Evolutionary conservation across 148 eudicot species (phyloP), one percentile per base, ranked within the genome.

Genomic region (Chenopodium berlandieri): DNA sequence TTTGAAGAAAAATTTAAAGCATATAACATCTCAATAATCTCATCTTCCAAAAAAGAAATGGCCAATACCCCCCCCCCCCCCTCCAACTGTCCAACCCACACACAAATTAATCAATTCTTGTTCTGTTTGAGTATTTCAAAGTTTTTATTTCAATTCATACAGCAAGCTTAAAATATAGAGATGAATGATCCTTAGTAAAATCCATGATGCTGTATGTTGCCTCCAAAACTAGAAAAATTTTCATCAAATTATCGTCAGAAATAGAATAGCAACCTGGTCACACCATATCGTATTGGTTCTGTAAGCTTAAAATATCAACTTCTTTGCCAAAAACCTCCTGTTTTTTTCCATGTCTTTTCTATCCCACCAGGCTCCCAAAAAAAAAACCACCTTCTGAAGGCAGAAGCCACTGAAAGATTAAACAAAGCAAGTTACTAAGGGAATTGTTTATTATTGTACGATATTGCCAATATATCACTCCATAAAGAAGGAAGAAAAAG

Each of bases 261-360:
- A 7, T 6, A 17, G n/a, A 22, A 71, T 71, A 71, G 30, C 48
- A 60, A 95, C 98, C 97, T 89, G 97, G 98, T 81, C 93, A 86
- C 79, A 95, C 89, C 76, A 95, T 87, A 64, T 95, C 98, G 84
- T 84, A 89, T 70, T 90, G 96, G 77, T 93, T 92, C 82, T 83
- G 87, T 75, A n/a, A 76, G 83, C 96, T 93, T 50, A 85, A 80
- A 65, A 93, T 83, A 84, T 90, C 93, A 25, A 95, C 97, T 91
- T 91, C 98, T 22, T 23, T 80, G 79, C 86, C 93, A 78, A 95
- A 89, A 34, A 83, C 82, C 60, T 87, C 88, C 84, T 95, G 98
- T 83, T 83, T 88, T 63, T 85, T 71, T 89, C 92, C 91, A 95
- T 68, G 98, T 93, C 87, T 92, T 93, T 86, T 95, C 98, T 80